Base-by-base conservation (phyloP, 2,329 filamentous ascomycete species). In the Nigrospora sphaerica region DNA sequence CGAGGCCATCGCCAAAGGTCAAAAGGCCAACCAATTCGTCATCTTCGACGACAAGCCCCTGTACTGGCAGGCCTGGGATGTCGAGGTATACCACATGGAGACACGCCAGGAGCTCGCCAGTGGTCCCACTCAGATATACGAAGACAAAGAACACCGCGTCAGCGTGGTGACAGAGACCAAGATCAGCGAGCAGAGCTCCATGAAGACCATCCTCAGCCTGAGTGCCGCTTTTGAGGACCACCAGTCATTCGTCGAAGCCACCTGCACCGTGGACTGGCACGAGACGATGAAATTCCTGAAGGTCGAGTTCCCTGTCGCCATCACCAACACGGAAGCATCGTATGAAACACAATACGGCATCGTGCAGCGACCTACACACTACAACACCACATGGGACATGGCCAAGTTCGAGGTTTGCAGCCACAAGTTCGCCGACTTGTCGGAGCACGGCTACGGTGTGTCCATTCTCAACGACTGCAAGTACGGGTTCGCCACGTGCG, bases 251-350 rank as follows among this genome's bases (percentile, higher is more conserved):
- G 78, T 97, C 14, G 86, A 95, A 53, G 83, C 92, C 52, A 77
- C 81, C 36, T 86, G 85, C 43, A 88, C 95, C 55, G 88, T 97
- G n/a, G 88, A 96, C 62, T 98, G 93, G 93, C 86, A 85, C 55
- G 93, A 98, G 66, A 89, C 82, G 12, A 96, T 93, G 85, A 95
- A 93, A 62, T 97, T 97, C 75, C 78, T 98, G 61, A 98, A 98
- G 74, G 92, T 97, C 43, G 93, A 98, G 64, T 98, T 98, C 69
- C 92, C 93, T 0, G 91, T 96, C 52, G 85, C 95, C 58, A 77
- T 97, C 52, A 80, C 83, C 55, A 96, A 92, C 67, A 95, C 86
- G 0, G 90, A 96, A 67, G 93, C 93, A 32, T 88, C 83, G 12
- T 98, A 98, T 64, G 93, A 98, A 67, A 95, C 89, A 9, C 91